Evolutionary conservation across 2,329 filamentous ascomycete genomes (phyloP).

Genomic region (Pseudogymnoascus sp.): DNA sequence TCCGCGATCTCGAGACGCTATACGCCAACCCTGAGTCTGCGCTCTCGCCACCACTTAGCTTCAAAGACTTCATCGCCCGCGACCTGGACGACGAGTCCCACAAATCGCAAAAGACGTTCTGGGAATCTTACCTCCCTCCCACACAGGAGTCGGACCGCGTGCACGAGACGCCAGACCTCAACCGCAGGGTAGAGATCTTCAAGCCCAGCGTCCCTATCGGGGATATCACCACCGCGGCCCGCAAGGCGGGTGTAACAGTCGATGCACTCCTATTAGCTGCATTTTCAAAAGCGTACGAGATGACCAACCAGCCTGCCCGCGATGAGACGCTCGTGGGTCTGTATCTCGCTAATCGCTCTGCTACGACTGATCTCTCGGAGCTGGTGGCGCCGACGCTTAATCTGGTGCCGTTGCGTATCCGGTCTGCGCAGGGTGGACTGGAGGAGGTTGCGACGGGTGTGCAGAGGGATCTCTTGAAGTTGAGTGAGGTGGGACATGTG

Average conservation of each 20-base stretch:
- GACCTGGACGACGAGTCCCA: neutral
- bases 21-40: conserved; percentile 29
- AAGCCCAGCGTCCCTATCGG: conserved; percentile 34
- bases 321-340: conserved; percentile 59
- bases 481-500: conserved; percentile 48
- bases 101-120: conserved; percentile 30
- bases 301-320: conserved; percentile 10
- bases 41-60: conserved; percentile 10
- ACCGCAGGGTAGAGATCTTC: conserved; percentile 33
- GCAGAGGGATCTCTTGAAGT: conserved; percentile 57
- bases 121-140: conserved; percentile 37
- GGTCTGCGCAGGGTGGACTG: conserved; percentile 26
- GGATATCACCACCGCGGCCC: conserved; percentile 35
- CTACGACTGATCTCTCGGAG: conserved; percentile 41
- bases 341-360: conserved; percentile 71
- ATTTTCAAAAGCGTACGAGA: conserved; percentile 43
- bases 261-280: conserved; percentile 71
- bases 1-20: conserved; percentile 41
- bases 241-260: conserved; percentile 50
- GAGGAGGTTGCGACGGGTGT: conserved; percentile 49
- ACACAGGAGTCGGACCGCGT: conserved; percentile 12
- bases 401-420: conserved; percentile 63
- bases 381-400: conserved; percentile 66
- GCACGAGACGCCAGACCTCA: conserved; percentile 16
- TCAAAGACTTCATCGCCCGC: conserved; percentile 31